Base-by-base conservation (phyloP, 2,329 filamentous ascomycete genomes). In the Colletotrichum sansevieriae region DNA sequence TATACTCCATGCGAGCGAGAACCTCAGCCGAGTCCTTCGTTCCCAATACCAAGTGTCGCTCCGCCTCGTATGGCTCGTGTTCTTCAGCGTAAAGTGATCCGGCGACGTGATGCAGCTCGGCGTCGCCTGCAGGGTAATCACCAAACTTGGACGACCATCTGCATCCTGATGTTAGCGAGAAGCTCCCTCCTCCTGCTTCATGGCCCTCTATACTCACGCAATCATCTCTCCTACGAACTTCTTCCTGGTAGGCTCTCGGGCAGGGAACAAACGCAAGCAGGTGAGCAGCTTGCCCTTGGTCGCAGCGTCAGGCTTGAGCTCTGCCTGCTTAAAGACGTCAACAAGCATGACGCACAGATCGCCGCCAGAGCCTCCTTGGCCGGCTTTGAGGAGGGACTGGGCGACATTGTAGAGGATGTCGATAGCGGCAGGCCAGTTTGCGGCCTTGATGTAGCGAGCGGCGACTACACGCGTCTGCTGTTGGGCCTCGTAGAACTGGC, bases 401-500 rank as follows among this genome's bases (percentile, higher is more conserved):
- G 95, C 92, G 71, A 97, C 96, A 72, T 88, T 91, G 79, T 88
- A 91, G 72, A 99, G 87, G 72, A 98, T 92, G 73, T 97, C 93
- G 78, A 94, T 91, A 55, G 97, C 96, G 12, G 94, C 91, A 73
- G 86, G 80, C 87, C 92, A 98, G 86, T 95, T 95, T 70, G 88
- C 84, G 49, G 91, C 87, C 83, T 98, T 98, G 79, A 95, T 90
- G 83, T 99, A 97, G 66, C 97, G 94, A 44, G 94, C 92, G 70
- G 95, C 95, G 74, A 98, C 95, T 63, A 98, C 95, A 71, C 96
- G 94, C 73, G 97, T 93, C 84, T 99, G 96, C 81, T 99, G 96
- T 83, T 98, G 95, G 67, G 96, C 96, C 87, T 99, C 96, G 84
- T 99, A 99, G 86, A 90, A 98, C 78, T 96, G 91, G 76, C 95